phyloP scores from a whole-genome alignment of 805 yeast genomes.

The Sungouiozyma ichnusensis region DNA sequence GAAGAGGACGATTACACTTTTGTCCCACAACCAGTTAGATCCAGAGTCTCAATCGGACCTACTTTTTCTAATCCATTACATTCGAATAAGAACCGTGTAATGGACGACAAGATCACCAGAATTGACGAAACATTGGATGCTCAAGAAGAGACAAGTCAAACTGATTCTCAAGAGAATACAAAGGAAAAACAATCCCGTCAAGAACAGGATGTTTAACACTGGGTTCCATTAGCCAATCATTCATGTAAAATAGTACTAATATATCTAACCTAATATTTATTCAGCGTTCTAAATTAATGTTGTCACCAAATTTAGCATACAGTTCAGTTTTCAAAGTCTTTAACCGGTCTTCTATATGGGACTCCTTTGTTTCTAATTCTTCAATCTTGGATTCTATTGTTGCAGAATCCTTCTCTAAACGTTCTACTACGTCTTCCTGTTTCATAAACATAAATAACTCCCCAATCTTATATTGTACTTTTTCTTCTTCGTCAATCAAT shows the following conservation, averaged over 20 bases:
- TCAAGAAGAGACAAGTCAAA: neutral
- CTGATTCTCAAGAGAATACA: neutral
- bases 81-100: slow-evolving; percentile 5
- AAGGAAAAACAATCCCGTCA: neutral
- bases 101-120: neutral
- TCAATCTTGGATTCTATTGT: slow-evolving; percentile 41
- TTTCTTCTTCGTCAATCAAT: slow-evolving; percentile 67
- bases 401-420: slow-evolving; percentile 54
- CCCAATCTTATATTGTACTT: slow-evolving; percentile 69
- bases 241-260: neutral
- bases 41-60: slow-evolving; percentile 29
- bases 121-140: neutral
- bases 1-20: slow-evolving; percentile 50
- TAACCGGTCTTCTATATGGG: slow-evolving; percentile 44
- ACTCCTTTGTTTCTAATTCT: slow-evolving; percentile 37
- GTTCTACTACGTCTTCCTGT: slow-evolving; percentile 55
- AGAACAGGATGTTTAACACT: neutral
- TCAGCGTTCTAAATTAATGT: slow-evolving; percentile 71
- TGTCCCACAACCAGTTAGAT: slow-evolving; percentile 73
- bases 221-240: no score
- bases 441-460: slow-evolving; percentile 61
- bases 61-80: slow-evolving; percentile 7
- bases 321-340: slow-evolving; percentile 55
- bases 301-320: slow-evolving; percentile 81
- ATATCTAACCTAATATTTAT: neutral